A percentile compares a stretch with the other conserved stretches of the same genome.
phyloP scores from a whole-genome alignment of 257 asterid species.

The Primulina huaijiensis region DNA sequence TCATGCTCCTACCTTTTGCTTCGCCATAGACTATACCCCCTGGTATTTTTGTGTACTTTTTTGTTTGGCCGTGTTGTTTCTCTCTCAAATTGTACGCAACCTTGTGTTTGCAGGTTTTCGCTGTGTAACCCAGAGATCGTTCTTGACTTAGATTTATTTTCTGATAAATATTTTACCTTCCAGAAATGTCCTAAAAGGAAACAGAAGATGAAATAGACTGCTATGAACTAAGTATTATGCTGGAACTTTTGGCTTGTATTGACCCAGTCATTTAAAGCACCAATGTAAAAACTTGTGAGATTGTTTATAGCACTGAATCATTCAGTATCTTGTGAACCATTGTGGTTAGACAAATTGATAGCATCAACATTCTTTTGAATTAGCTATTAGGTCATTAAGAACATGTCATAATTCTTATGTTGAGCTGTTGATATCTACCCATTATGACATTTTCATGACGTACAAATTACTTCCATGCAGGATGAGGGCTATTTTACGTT shows the following conservation, averaged over 20 bases:
- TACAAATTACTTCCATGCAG: slow-evolving; percentile 44
- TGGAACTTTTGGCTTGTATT: slow-evolving; percentile 19
- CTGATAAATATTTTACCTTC: neutral
- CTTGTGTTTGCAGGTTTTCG: slow-evolving; percentile 9
- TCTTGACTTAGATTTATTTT: neutral
- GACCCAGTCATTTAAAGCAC: slow-evolving; percentile 10
- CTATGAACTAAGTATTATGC: slow-evolving; percentile 5
- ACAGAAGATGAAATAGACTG: neutral
- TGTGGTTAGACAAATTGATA: slow-evolving; percentile 7
- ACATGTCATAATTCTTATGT: neutral
- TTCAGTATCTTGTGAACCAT: slow-evolving; percentile 9
- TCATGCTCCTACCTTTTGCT: slow-evolving; percentile 4
- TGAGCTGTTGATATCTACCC: slow-evolving; percentile 5
- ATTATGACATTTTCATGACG: slow-evolving; percentile 18
- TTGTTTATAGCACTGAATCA: slow-evolving; percentile 21
- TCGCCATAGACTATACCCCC: neutral
- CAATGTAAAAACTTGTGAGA: slow-evolving; percentile 3
- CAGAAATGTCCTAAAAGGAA: neutral
- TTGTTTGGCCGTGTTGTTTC: slow-evolving; percentile 2
- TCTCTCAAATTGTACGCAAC: slow-evolving; percentile 10
- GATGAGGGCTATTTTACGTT: slow-evolving; percentile 75
- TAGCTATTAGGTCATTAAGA: neutral
- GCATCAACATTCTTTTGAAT: neutral
- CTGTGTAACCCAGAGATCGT: slow-evolving; percentile 19
- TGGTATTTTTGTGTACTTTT: neutral